These are phyloP conservation scores for Rhizopogon sp. DNA, from an alignment of 768 basidiomycete species.

Conservation along the genomic window DNA sequence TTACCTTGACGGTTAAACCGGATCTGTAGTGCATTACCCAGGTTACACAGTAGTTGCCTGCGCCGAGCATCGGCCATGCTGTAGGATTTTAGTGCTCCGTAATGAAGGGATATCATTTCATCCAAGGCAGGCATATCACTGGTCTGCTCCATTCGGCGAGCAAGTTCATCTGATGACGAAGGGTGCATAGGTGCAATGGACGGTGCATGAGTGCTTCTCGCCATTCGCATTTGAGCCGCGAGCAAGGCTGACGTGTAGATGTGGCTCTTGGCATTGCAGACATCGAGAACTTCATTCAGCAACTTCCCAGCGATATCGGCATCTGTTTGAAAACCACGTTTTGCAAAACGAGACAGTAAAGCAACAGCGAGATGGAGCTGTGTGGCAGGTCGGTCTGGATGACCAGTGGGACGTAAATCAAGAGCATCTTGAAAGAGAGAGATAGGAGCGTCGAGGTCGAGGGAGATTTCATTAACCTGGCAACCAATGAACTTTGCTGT, in stretches of 20 bases:
- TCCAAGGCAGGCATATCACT: no score
- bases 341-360: constrained; percentile 1
- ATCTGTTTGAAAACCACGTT: not conserved
- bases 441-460: not conserved
- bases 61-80: no score
- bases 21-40: no score
- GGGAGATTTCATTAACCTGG: not conserved
- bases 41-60: no score
- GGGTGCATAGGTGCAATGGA: no score
- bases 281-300: not conserved
- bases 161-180: no score
- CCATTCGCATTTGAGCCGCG: no score
- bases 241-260: not conserved
- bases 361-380: constrained; percentile 3
- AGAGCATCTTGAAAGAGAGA: constrained; percentile 5
- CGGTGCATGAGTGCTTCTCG: no score
- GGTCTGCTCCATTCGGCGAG: no score
- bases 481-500: not conserved
- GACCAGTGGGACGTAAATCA: not conserved
- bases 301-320: not conserved
- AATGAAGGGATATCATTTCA: no score
- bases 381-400: constrained; percentile 3
- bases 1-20: no score
- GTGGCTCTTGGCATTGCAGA: not conserved
- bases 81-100: no score